Conservation (phyloP, 1,284 basidiomycete genomes). For the Takashimella tepidaria region DNA sequence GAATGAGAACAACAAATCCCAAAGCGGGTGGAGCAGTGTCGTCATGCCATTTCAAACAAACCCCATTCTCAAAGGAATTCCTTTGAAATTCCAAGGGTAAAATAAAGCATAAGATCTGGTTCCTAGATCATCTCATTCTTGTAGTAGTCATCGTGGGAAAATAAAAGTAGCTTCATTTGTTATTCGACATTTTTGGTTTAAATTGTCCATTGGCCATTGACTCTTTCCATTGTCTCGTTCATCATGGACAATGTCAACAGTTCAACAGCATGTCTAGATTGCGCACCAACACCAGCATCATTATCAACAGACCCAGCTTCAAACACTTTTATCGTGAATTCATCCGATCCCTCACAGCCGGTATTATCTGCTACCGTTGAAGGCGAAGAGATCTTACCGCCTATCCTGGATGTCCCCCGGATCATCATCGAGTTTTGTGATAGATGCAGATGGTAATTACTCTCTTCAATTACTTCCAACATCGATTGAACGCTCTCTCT, state of each 20-base stretch:
- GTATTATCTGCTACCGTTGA: too few relatives aligned
- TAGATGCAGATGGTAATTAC: constrained; percentile 56
- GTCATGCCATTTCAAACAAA: too few relatives aligned
- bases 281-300: neutral
- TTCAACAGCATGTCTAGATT: neutral
- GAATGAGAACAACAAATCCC: too few relatives aligned
- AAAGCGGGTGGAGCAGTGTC: neutral
- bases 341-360: neutral
- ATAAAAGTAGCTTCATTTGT: too few relatives aligned
- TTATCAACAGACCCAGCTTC: neutral
- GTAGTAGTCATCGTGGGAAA: too few relatives aligned
- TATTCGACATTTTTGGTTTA: too few relatives aligned
- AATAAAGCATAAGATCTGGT: too few relatives aligned
- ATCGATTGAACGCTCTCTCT: neutral
- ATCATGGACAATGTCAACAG: neutral
- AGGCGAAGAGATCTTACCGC: constrained; percentile 53
- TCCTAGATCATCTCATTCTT: too few relatives aligned
- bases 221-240: too few relatives aligned
- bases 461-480: neutral
- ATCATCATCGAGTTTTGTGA: constrained; percentile 78
- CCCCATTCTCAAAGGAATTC: too few relatives aligned
- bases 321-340: neutral
- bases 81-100: too few relatives aligned
- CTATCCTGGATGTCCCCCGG: constrained; percentile 52
- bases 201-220: too few relatives aligned